These are phyloP conservation scores for Barnettozyma vustinii DNA, from an alignment of 805 yeast genomes.

Conservation along the genomic window DNA sequence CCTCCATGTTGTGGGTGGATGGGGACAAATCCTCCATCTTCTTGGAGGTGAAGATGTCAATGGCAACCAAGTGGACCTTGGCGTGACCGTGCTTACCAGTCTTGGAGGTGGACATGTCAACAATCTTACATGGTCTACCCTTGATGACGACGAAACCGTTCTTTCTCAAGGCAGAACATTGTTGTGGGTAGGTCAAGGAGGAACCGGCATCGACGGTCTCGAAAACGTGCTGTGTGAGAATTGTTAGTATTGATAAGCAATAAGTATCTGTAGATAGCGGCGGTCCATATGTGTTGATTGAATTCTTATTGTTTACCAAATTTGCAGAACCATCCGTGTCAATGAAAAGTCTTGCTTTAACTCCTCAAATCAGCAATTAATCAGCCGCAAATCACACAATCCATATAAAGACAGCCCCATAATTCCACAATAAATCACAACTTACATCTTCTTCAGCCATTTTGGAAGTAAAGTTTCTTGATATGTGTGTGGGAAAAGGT, in stretches of 20 bases:
- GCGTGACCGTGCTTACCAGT: slow-evolving; percentile 99
- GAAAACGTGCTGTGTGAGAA: slow-evolving; percentile 71
- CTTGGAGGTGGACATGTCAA: slow-evolving; percentile 99
- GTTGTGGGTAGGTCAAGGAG: slow-evolving; percentile 97
- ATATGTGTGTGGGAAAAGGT: slow-evolving; percentile 4
- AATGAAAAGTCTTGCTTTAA: not conserved
- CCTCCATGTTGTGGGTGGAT: slow-evolving; percentile 99
- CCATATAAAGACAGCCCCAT: not conserved
- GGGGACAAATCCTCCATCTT: slow-evolving; percentile 99
- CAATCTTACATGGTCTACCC: slow-evolving; percentile 99
- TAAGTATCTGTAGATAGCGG: not conserved
- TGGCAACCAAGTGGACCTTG: slow-evolving; percentile 98
- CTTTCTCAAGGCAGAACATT: slow-evolving; percentile 99
- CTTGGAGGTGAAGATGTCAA: slow-evolving; percentile 98
- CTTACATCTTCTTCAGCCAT: slow-evolving; percentile 30
- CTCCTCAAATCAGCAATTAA: not conserved
- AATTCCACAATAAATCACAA: not conserved
- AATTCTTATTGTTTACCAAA: not conserved
- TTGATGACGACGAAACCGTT: slow-evolving; percentile 98
- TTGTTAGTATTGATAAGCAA: slow-evolving; percentile 1
- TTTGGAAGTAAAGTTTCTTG: slow-evolving; percentile 10
- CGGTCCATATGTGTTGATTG: too few relatives aligned
- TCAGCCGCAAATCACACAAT: not conserved
- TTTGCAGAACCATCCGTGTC: too few relatives aligned
- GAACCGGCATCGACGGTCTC: slow-evolving; percentile 99